Base-by-base conservation (phyloP, 2,329 filamentous ascomycete species). In the Oidium heveae region DNA sequence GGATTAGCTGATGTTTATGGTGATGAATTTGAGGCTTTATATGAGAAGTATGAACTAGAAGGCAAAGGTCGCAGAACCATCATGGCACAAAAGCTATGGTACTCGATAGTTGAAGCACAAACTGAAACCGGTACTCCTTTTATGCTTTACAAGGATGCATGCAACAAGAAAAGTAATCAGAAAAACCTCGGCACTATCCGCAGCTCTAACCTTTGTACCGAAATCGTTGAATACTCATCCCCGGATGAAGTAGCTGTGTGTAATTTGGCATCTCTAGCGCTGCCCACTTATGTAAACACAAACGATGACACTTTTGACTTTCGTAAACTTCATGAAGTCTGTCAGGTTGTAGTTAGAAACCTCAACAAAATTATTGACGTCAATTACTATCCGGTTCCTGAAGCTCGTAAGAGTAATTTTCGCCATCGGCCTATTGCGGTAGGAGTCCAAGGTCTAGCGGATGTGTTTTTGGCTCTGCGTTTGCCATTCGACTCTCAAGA, bases 141-240 rank as follows among this genome's bases (percentile, higher is more conserved):
- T 72, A 98, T 98, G 86, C 81, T 96, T 57, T 98, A 98, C 81
- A 98, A 98, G 76, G 91, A 98, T 71, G 77, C 82, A 65, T 89
- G 84, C 79, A 98, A 98, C 79, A 80, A 80, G 68, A 98, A 98
- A 83, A 95, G 88, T 76, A 98, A 98, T 78, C 91, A 98, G 74
- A 96, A 98, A 82, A 98, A 98, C 71, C 76, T 98, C 34, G 91
- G 91, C 61, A 95, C 88, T 58, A 98, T 98, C 64, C 87, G 87
- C 69, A 95, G 86, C 75, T 98, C 91, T 65, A 98, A 98, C 70
- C 76, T 98, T 52, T 98, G 91, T n/a, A n/a, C n/a, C n/a, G n/a
- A n/a, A n/a, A n/a, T n/a, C n/a, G n/a, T n/a, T n/a, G n/a, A n/a
- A n/a, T n/a, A n/a, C n/a, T n/a, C n/a, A n/a, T n/a, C n/a, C n/a